Base-by-base conservation (phyloP, 305 asterid genomes). In the Plantago lanceolata region DNA sequence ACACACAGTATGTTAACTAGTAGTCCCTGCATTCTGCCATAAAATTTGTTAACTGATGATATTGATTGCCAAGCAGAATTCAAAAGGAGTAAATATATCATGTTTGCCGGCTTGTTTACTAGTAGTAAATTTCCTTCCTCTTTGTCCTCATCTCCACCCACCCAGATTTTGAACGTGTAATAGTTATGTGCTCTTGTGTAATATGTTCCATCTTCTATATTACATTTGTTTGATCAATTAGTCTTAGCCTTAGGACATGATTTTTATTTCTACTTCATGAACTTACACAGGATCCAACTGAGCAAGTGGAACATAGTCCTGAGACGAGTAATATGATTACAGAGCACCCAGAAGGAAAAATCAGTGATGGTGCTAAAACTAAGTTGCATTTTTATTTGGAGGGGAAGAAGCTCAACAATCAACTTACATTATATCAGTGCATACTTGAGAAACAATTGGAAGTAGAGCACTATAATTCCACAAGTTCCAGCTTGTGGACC, bases 391-490 rank as follows among this genome's bases (percentile, higher is more conserved):
- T 94, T 70, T 82, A 67, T 76, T 74, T 86, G 70, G 91, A 90
- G 37, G 97, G 93, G 66, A 75, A 84, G 74, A 79, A 75, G 63
- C 75, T 86, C 73, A 83, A 79, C 73, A 69, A 54, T 49, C 67
- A 78, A 31, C 63, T 86, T 75, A 76, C 95, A 45, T 75, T 90
- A 37, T 94, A 88, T 70, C 99, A 94, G 71, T 81, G 88, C 62
- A 76, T 94, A 67, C 74, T 86, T 52, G 78, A 78, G 64, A 88
- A 63, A 64, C 80, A 81, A 59, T 75, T 75, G 24, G 85, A 79
- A 78, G 69, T 64, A 57, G 86, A 75, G 57, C 70, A 71, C 66
- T 85, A 85, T 66, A 72, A 69, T 63, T 64, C 65, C 57, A 29
- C 76, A 45, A 76, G 71, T 64, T 63, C 86, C 28, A 82, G 73